phyloP scores from a whole-genome alignment of 495 filamentous ascomycete species.

The Xylaria castorea region DNA sequence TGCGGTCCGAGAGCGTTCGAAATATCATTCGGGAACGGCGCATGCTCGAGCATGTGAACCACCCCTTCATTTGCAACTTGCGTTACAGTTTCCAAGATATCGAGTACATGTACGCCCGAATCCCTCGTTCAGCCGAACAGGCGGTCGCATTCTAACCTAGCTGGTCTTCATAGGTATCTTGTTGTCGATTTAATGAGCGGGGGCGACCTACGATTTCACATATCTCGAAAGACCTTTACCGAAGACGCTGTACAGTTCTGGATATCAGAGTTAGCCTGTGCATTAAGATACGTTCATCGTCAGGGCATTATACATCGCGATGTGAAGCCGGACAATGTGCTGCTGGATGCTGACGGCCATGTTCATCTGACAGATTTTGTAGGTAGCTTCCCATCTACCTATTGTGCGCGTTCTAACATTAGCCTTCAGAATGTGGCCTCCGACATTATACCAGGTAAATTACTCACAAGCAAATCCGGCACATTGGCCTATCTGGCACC shows the following conservation, averaged over 20 bases:
- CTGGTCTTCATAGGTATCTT: conserved; percentile 73
- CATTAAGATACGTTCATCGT: conserved; percentile 86
- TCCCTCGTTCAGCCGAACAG: background rate
- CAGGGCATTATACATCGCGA: conserved; percentile 96
- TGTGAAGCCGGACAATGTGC: conserved; percentile 95
- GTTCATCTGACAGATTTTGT: conserved; percentile 99
- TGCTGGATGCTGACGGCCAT: conserved; percentile 92
- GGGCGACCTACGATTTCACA: conserved; percentile 96
- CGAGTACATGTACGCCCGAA: conserved; percentile 85
- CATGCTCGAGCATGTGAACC: conserved; percentile 98
- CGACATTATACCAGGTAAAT: conserved; percentile 82
- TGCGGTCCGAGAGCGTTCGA: conserved; percentile 94
- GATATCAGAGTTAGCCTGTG: conserved; percentile 93
- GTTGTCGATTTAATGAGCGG: conserved; percentile 99
- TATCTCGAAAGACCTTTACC: conserved; percentile 96
- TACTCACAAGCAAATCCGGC: conserved; percentile 92
- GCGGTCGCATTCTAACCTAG: conserved; percentile 29
- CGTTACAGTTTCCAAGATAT: conserved; percentile 99
- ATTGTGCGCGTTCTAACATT: conserved; percentile 19
- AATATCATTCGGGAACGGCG: conserved; percentile 97
- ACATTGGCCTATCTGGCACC: conserved; percentile 95
- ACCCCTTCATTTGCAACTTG: conserved; percentile 97
- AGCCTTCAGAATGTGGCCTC: conserved; percentile 86
- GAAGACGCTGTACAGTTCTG: conserved; percentile 97
- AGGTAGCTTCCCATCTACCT: conserved; percentile 43